Evolutionary conservation across 768 basidiomycete species (phyloP).

Genomic region (Panaeolus papilionaceus): DNA sequence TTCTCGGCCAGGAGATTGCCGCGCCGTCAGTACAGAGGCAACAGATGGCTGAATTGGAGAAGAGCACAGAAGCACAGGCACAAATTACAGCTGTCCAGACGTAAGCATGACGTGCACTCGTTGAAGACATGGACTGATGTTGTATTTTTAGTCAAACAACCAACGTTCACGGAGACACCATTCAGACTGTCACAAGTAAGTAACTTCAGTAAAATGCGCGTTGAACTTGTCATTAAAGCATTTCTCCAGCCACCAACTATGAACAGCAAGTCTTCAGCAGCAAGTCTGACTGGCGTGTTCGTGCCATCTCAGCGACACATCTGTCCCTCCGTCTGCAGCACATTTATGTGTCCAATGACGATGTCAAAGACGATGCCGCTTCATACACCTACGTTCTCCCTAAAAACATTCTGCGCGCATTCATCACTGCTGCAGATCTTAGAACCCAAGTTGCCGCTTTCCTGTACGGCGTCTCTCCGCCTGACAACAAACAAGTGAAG

Average conservation of each 20-base stretch:
- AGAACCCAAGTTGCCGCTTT: slow-evolving; percentile 96
- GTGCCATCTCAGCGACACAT: slow-evolving; percentile 97
- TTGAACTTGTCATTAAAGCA: slow-evolving; percentile 1
- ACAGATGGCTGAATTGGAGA: slow-evolving; percentile 99
- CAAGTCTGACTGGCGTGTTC: slow-evolving; percentile 99
- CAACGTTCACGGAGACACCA: slow-evolving; percentile 95
- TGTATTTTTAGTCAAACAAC: slow-evolving; percentile 76
- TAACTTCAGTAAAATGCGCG: slow-evolving; percentile 13
- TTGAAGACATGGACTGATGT: slow-evolving; percentile 19
- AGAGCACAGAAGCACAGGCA: slow-evolving; percentile 90
- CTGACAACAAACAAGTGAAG: slow-evolving; percentile 98
- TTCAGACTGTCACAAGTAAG: slow-evolving; percentile 92
- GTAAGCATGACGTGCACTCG: slow-evolving; percentile 38
- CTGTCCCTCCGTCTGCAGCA: slow-evolving; percentile 95
- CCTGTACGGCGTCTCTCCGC: slow-evolving; percentile 91
- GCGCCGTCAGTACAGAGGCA: slow-evolving; percentile 96
- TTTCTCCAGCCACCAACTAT: slow-evolving; percentile 82
- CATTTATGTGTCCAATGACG: slow-evolving; percentile 99
- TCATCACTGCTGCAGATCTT: slow-evolving; percentile 91
- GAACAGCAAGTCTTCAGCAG: slow-evolving; percentile 99
- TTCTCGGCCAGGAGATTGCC: slow-evolving; percentile 97
- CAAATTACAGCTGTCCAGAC: slow-evolving; percentile 98
- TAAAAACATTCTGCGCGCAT: slow-evolving; percentile 94
- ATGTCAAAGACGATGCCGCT: slow-evolving; percentile 97
- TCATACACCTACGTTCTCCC: slow-evolving; percentile 96